These are phyloP conservation scores for Porcisia deanei DNA, from an alignment of 208 protist genomes.

Conservation along the genomic window DNA sequence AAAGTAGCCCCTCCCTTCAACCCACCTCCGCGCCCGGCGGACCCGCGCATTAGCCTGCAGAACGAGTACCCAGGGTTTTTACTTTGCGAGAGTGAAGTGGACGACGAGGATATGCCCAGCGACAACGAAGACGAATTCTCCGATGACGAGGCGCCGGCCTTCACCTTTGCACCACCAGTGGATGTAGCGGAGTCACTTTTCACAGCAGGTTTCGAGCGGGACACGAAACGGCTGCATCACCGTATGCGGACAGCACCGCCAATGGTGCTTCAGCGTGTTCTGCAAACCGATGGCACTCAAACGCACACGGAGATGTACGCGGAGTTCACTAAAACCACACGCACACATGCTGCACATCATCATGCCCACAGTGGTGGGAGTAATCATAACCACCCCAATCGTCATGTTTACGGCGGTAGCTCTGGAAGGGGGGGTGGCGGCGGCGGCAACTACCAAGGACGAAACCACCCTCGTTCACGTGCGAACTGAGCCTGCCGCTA, in stretches of 20 bases:
- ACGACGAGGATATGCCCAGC: constrained; percentile 85
- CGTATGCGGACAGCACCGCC: constrained; percentile 88
- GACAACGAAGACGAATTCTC: constrained; percentile 88
- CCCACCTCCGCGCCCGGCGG: constrained; percentile 84
- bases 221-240: constrained; percentile 88
- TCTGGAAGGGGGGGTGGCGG: constrained; percentile 6
- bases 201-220: constrained; percentile 82
- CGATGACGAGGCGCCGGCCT: constrained; percentile 88
- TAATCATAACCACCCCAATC: constrained; percentile 12
- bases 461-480: constrained; percentile 11
- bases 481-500: not conserved
- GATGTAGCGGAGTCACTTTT: constrained; percentile 84
- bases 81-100: constrained; percentile 86
- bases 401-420: constrained; percentile 2
- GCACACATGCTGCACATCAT: not conserved
- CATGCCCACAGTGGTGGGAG: not conserved
- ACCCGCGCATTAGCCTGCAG: constrained; percentile 83
- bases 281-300: constrained; percentile 75
- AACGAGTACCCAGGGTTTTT: constrained; percentile 92
- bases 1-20: constrained; percentile 67
- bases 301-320: constrained; percentile 82
- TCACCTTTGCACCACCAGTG: constrained; percentile 89
- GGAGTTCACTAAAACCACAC: constrained; percentile 23
- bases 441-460: constrained; percentile 21
- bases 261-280: constrained; percentile 73